phyloP scores from a whole-genome alignment of 106 monocot genomes.

The Acorus gramineus region DNA sequence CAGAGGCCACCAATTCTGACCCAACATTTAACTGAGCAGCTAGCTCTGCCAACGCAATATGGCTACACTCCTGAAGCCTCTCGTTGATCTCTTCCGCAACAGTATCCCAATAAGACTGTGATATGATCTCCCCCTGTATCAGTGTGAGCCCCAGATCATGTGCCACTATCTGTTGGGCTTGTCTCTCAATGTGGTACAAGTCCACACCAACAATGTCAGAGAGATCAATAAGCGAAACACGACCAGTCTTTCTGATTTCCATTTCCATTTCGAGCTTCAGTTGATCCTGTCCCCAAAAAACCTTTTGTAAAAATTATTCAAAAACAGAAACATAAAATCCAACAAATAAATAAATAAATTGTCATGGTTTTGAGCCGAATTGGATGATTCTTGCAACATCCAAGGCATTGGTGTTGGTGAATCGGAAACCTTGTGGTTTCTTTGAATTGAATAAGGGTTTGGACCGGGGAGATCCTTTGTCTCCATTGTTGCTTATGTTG shows the following conservation, averaged over 20 bases:
- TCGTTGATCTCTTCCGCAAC: conserved; percentile 88
- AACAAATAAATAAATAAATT: too few relatives aligned
- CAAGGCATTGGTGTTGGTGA: too few relatives aligned
- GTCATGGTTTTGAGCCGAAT: too few relatives aligned
- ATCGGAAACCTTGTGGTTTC: too few relatives aligned
- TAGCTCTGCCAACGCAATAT: conserved; percentile 77
- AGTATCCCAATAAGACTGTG: conserved; percentile 74
- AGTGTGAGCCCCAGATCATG: conserved; percentile 50
- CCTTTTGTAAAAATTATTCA: too few relatives aligned
- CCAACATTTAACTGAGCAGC: conserved; percentile 78
- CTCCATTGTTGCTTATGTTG: too few relatives aligned
- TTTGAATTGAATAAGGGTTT: too few relatives aligned
- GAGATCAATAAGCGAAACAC: conserved; percentile 74
- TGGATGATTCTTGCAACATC: too few relatives aligned
- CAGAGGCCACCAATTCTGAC: conserved; percentile 57
- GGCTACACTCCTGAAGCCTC: conserved; percentile 87
- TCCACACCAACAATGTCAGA: conserved; percentile 83
- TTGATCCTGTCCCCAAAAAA: conserved; percentile 40
- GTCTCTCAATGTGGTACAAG: conserved; percentile 75
- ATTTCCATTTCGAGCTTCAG: conserved; percentile 55
- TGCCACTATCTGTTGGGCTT: conserved; percentile 42
- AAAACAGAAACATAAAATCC: too few relatives aligned
- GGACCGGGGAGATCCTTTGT: too few relatives aligned
- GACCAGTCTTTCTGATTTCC: conserved; percentile 61
- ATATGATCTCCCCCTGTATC: conserved; percentile 80